phyloP scores from a whole-genome alignment of 179 eudicot species.

The Heliamphora pulchella region DNA sequence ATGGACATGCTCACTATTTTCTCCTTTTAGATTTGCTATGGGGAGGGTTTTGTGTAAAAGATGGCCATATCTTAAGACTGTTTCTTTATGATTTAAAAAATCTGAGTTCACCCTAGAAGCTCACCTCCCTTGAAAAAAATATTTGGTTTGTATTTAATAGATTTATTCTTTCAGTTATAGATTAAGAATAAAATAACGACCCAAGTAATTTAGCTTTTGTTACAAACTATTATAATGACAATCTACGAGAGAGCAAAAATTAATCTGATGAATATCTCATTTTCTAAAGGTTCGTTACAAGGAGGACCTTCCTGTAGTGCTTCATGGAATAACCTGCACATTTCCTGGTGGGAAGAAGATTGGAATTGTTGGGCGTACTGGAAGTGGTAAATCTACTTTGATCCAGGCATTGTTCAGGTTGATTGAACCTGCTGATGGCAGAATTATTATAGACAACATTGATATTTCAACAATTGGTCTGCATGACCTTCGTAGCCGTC shows the following conservation, averaged over 20 bases:
- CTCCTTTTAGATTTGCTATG: neutral
- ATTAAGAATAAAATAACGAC: neutral
- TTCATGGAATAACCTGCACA: conserved; percentile 69
- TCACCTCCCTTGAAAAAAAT: neutral
- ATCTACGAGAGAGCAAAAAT: neutral
- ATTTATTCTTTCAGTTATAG: neutral
- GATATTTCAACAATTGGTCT: conserved; percentile 88
- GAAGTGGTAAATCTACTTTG: conserved; percentile 95
- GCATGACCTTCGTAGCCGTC: conserved; percentile 91
- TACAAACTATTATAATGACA: neutral
- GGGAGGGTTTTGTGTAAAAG: neutral
- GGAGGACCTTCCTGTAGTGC: conserved; percentile 86
- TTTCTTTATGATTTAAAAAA: neutral
- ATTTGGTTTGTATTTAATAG: neutral
- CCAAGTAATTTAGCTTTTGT: neutral
- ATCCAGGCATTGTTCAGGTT: conserved; percentile 89
- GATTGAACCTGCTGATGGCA: conserved; percentile 83
- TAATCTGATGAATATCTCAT: conserved; percentile 17
- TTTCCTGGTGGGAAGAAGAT: conserved; percentile 97
- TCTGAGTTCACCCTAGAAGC: neutral
- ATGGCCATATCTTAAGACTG: neutral
- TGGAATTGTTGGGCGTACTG: conserved; percentile 97
- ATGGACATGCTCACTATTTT: neutral
- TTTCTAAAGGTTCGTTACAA: conserved; percentile 75
- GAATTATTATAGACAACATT: conserved; percentile 74